Base-by-base conservation (phyloP, 192 early-diverging fungal species). In the Podila horticola region DNA sequence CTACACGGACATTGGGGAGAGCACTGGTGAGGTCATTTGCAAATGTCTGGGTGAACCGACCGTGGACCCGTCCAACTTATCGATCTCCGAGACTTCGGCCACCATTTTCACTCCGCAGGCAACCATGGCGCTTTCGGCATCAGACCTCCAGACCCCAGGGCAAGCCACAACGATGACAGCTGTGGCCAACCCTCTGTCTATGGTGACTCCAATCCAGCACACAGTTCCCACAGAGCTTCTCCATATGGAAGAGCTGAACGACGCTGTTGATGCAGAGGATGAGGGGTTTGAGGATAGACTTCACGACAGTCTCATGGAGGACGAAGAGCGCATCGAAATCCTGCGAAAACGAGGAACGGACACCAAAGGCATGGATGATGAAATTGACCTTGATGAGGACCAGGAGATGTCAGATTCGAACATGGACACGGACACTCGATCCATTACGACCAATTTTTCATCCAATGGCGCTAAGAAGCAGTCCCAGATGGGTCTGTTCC, bases 41-140 rank as follows among this genome's bases (percentile, higher is more conserved):
- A 49, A 50, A 15, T 81, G 77, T 67, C 55, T 81, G 2, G 77
- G 77, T 1, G 77, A 73, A 49, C 41, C 68, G 26, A 73, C 69
- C 70, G 41, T 50, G 45, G 28, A 34, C 8, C 3, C 8, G 15
- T 45, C 41, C 41, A 45, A 45, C 51, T 22, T 55, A 19, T 12
- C 51, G 1, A 10, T 4, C 7, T 30, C 24, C 11, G 30, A 30
- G 59, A 29, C 59, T 30, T 60, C 28, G 10, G 17, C 59, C 30
- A 30, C 59, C 17, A 29, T 29, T 11, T 60, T 29, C 10, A 60
- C 59, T 1, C 59, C 59, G 19, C 24, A 24, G n/a, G 24, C 59
- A 29, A 30, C 30, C 15, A 45, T 45, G 15, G 15, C 41, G 41
- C 41, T 45, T 45, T 45, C 41, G 15, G 41, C 12, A 17, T 45